phyloP scores from a whole-genome alignment of 2,329 filamentous ascomycete genomes.

The Leptosphaerulina australis region DNA sequence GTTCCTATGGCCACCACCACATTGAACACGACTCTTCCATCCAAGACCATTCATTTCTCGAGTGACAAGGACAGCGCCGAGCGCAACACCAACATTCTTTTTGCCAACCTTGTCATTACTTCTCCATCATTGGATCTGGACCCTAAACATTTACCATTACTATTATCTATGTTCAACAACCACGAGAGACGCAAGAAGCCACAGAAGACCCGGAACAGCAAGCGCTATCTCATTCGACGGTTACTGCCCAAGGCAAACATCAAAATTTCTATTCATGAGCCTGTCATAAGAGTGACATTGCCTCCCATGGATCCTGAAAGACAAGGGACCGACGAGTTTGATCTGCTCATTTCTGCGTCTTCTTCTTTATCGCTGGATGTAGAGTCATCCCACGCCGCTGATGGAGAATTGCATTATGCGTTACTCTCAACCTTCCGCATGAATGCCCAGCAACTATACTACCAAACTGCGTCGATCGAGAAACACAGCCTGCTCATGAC shows the following conservation, averaged over 20 bases:
- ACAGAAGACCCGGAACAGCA: slow-evolving; percentile 48
- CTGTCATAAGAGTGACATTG: slow-evolving; percentile 86
- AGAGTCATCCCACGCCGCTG: slow-evolving; percentile 90
- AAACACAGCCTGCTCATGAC: slow-evolving; percentile 87
- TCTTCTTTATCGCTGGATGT: slow-evolving; percentile 92
- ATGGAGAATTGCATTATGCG: slow-evolving; percentile 85
- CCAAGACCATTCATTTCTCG: slow-evolving; percentile 85
- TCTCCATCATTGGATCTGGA: slow-evolving; percentile 94
- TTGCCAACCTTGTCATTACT: slow-evolving; percentile 94
- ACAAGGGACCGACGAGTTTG: slow-evolving; percentile 77
- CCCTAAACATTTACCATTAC: slow-evolving; percentile 85
- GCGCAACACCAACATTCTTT: slow-evolving; percentile 93
- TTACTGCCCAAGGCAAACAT: slow-evolving; percentile 91
- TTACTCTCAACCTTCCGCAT: slow-evolving; percentile 81
- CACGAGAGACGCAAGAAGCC: slow-evolving; percentile 36
- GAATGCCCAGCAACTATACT: slow-evolving; percentile 88
- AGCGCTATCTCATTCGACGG: slow-evolving; percentile 75
- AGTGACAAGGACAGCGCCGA: slow-evolving; percentile 75
- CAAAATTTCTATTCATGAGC: slow-evolving; percentile 96
- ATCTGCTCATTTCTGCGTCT: slow-evolving; percentile 92
- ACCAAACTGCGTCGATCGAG: slow-evolving; percentile 82
- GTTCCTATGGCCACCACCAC: slow-evolving; percentile 97
- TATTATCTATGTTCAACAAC: slow-evolving; percentile 75
- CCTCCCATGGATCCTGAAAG: slow-evolving; percentile 70
- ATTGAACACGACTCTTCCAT: slow-evolving; percentile 89